Conservation (phyloP, 768 basidiomycete species). For the Phaeotremella skinneri region DNA sequence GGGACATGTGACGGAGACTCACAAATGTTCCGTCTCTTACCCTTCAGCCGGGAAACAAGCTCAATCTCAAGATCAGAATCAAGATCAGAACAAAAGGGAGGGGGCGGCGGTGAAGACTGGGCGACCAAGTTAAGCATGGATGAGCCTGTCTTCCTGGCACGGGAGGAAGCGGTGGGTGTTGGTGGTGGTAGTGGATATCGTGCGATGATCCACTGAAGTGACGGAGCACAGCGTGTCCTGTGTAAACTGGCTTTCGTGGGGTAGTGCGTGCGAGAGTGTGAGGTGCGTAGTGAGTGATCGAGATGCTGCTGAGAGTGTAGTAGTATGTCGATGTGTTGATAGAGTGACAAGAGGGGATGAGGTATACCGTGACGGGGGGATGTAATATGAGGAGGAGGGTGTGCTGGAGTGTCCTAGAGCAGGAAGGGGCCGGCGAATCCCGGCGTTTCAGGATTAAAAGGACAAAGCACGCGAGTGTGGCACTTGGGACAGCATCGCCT, state of each 20-base stretch:
- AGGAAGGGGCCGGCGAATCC: neutral
- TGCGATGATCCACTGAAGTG: too few relatives aligned
- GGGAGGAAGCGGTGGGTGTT: neutral
- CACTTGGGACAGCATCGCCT: neutral
- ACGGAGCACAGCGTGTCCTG: too few relatives aligned
- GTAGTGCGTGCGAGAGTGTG: too few relatives aligned
- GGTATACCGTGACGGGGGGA: too few relatives aligned
- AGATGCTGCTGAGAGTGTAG: too few relatives aligned
- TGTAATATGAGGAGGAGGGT: constrained; percentile 6
- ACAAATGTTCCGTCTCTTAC: neutral
- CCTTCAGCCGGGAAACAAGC: neutral
- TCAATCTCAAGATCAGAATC: neutral
- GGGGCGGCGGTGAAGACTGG: neutral
- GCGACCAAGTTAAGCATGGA: neutral
- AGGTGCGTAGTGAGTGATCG: too few relatives aligned
- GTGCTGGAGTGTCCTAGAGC: neutral
- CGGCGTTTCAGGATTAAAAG: neutral
- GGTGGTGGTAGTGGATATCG: constrained; percentile 4
- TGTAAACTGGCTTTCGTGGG: too few relatives aligned
- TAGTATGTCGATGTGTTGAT: too few relatives aligned
- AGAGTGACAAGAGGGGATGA: too few relatives aligned
- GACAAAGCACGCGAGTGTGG: neutral
- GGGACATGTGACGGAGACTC: too few relatives aligned
- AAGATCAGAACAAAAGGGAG: neutral
- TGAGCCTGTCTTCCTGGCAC: neutral